Conservation (phyloP, 2,329 filamentous ascomycete genomes). For the Coleophoma cylindrospora region DNA sequence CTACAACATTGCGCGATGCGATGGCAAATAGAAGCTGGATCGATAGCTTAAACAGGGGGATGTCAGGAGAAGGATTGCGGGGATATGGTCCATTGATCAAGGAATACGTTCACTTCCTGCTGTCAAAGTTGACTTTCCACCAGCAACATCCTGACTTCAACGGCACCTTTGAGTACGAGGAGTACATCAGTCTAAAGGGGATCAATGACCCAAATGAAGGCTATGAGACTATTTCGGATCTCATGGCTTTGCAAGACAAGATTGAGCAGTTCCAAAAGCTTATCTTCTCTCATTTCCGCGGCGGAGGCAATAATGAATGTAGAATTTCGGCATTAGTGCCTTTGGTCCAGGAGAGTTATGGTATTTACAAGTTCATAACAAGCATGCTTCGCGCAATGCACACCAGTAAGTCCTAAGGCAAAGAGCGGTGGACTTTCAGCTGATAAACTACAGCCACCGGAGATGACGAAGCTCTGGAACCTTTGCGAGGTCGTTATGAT, state of each 20-base stretch:
- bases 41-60: slow-evolving; percentile 82
- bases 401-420: slow-evolving; percentile 60
- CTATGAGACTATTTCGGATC: slow-evolving; percentile 91
- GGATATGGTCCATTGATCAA: slow-evolving; percentile 90
- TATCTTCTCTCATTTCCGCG: slow-evolving; percentile 94
- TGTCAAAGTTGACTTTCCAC: slow-evolving; percentile 95
- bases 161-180: slow-evolving; percentile 97
- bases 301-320: slow-evolving; percentile 91
- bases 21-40: slow-evolving; percentile 88
- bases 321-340: slow-evolving; percentile 91
- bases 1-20: slow-evolving; percentile 79
- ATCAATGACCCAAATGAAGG: slow-evolving; percentile 99
- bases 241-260: slow-evolving; percentile 96
- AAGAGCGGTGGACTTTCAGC: neutral
- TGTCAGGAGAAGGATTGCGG: slow-evolving; percentile 77
- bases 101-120: slow-evolving; percentile 94
- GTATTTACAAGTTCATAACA: slow-evolving; percentile 99
- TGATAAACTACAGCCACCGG: slow-evolving; percentile 61
- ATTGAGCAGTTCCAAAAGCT: slow-evolving; percentile 98
- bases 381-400: slow-evolving; percentile 99
- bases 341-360: slow-evolving; percentile 94
- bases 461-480: slow-evolving; percentile 87
- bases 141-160: slow-evolving; percentile 97
- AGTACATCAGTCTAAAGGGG: slow-evolving; percentile 95
- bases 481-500: slow-evolving; percentile 83